These are phyloP conservation scores for Penicillium frequentans DNA, from an alignment of 2,329 filamentous ascomycete species.

Conservation along the genomic window DNA sequence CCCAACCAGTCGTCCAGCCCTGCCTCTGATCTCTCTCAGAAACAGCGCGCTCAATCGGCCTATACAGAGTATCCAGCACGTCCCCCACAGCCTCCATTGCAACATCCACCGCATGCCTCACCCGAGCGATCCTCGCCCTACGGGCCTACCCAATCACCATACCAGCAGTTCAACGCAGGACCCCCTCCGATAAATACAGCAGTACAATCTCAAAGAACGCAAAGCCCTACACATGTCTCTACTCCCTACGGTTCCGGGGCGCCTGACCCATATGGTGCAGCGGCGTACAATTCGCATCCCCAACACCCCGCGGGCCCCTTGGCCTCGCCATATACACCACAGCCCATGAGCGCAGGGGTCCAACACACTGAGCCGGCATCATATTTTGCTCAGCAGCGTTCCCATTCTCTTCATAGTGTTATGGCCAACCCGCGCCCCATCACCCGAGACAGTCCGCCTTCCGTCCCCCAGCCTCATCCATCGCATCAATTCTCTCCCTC, in stretches of 20 bases:
- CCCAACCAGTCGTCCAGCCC: constrained; percentile 32
- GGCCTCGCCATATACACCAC: constrained; percentile 42
- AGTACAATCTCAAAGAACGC: constrained; percentile 31
- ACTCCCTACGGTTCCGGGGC: constrained; percentile 32
- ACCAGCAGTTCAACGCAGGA: constrained; percentile 36
- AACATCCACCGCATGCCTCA: constrained; percentile 47
- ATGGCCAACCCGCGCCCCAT: constrained; percentile 33
- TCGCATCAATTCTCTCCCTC: constrained; percentile 36
- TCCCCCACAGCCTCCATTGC: constrained; percentile 44
- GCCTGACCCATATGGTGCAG: constrained; percentile 36
- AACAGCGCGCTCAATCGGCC: constrained; percentile 26
- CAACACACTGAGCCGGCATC: constrained; percentile 35
- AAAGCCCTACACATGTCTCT: constrained; percentile 32
- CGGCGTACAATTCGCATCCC: constrained; percentile 30
- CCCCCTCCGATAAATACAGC: constrained; percentile 32
- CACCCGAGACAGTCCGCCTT: constrained; percentile 36
- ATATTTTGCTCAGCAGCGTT: constrained; percentile 39
- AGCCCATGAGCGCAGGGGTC: constrained; percentile 32
- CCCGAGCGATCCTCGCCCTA: constrained; percentile 44
- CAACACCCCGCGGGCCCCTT: constrained; percentile 29
- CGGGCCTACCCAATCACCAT: constrained; percentile 40
- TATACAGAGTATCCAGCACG: constrained; percentile 30
- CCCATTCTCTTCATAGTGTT: constrained; percentile 42
- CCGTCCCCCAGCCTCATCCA: constrained; percentile 29
- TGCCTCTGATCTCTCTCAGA: constrained; percentile 28